These are phyloP conservation scores for Bacidia rubella DNA, from an alignment of 495 filamentous ascomycete species.

Conservation along the genomic window DNA sequence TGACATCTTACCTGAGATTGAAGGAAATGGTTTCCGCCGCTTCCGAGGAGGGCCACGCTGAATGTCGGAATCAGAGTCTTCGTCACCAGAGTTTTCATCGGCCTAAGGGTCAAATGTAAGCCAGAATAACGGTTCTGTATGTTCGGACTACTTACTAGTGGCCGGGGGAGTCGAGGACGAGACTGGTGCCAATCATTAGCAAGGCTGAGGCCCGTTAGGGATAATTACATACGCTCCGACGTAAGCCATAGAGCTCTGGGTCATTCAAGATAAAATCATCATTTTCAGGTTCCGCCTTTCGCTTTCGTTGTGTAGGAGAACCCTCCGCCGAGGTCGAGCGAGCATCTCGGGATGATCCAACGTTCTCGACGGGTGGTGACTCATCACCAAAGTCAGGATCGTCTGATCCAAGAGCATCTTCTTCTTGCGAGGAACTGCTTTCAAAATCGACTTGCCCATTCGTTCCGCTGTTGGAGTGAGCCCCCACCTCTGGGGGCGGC, in stretches of 20 bases:
- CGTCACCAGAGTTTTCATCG: slow-evolving; percentile 58
- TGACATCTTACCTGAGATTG: slow-evolving; percentile 21
- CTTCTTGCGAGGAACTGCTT: slow-evolving; percentile 39
- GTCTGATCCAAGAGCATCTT: slow-evolving; percentile 58
- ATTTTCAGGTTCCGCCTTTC: slow-evolving; percentile 55
- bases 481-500: slow-evolving; percentile 18
- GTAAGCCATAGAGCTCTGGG: slow-evolving; percentile 89
- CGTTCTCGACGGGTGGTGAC: slow-evolving; percentile 42
- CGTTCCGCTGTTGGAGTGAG: slow-evolving; percentile 13
- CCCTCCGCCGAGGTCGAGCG: slow-evolving; percentile 55
- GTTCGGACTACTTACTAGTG: slow-evolving; percentile 26
- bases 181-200: slow-evolving; percentile 26
- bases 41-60: slow-evolving; percentile 25
- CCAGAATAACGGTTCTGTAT: background rate
- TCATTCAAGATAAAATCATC: slow-evolving; percentile 80
- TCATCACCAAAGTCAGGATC: slow-evolving; percentile 70
- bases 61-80: slow-evolving; percentile 57
- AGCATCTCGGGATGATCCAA: slow-evolving; percentile 33
- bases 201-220: slow-evolving; percentile 7
- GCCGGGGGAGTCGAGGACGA: slow-evolving; percentile 40
- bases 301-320: slow-evolving; percentile 52
- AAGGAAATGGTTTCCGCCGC: slow-evolving; percentile 26
- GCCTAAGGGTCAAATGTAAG: slow-evolving; percentile 35
- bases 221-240: slow-evolving; percentile 61
- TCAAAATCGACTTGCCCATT: slow-evolving; percentile 26